These are phyloP conservation scores for Ophiosphaerella korrae DNA, from an alignment of 2,329 filamentous ascomycete genomes.

Conservation along the genomic window DNA sequence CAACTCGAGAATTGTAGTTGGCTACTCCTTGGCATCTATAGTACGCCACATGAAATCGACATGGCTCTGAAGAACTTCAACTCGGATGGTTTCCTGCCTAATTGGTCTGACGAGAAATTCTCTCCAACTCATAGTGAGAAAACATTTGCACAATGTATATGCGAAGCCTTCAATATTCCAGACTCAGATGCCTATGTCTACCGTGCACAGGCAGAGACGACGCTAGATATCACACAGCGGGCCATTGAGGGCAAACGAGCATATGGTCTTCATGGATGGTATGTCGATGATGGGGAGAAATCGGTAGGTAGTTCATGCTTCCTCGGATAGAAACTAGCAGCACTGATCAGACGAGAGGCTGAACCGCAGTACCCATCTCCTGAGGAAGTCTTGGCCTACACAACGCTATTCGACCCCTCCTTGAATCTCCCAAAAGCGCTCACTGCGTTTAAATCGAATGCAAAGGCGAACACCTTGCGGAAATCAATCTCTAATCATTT, in stretches of 20 bases:
- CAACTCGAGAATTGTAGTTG: too few relatives aligned
- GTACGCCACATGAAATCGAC: background rate
- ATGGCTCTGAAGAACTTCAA: conserved; percentile 48
- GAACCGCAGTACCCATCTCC: conserved; percentile 26
- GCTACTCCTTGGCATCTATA: too few relatives aligned
- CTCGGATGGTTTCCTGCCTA: conserved; percentile 52
- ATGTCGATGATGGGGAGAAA: conserved; percentile 51
- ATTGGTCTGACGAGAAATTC: conserved; percentile 49
- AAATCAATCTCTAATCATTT: conserved; percentile 63
- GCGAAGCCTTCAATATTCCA: conserved; percentile 54
- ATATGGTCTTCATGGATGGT: conserved; percentile 59
- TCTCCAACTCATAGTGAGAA: conserved; percentile 29
- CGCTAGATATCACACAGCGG: conserved; percentile 55
- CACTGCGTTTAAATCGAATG: conserved; percentile 67
- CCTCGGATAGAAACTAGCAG: background rate
- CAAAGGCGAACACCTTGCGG: conserved; percentile 67
- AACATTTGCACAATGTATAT: conserved; percentile 52
- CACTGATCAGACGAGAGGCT: conserved; percentile 7
- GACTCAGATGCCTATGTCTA: conserved; percentile 56
- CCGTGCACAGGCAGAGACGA: conserved; percentile 57
- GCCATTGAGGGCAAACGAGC: conserved; percentile 54
- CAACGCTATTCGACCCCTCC: conserved; percentile 66
- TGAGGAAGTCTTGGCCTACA: conserved; percentile 69
- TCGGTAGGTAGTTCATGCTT: conserved; percentile 19
- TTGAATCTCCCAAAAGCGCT: conserved; percentile 67